Evolutionary conservation across 192 early-diverging fungal species (phyloP).

Genomic region (Umbelopsis isabellina): DNA sequence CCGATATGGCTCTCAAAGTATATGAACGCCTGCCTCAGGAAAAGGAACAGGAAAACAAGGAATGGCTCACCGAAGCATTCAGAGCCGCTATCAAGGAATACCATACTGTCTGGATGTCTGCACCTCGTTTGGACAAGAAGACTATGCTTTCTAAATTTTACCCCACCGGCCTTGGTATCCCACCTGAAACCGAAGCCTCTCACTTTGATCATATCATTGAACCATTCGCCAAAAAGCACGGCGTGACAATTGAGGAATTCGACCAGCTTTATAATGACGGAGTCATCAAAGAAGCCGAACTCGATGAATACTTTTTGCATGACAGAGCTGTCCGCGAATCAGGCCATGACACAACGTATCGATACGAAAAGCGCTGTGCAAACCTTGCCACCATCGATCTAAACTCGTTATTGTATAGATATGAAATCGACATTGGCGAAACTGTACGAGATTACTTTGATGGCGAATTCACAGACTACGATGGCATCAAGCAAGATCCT

Average conservation of each 20-base stretch:
- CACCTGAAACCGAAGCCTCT: constrained; percentile 93
- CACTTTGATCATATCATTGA: constrained; percentile 86
- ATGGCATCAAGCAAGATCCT: constrained; percentile 49
- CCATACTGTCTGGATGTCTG: constrained; percentile 85
- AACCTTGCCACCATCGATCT: constrained; percentile 92
- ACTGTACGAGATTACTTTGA: constrained; percentile 64
- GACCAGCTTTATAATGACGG: constrained; percentile 70
- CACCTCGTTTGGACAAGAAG: constrained; percentile 71
- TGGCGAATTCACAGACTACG: constrained; percentile 52
- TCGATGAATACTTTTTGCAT: constrained; percentile 96
- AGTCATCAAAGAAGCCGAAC: constrained; percentile 73
- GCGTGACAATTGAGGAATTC: constrained; percentile 74
- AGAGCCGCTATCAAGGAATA: constrained; percentile 90
- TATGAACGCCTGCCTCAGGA: constrained; percentile 59
- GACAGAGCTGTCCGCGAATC: constrained; percentile 96
- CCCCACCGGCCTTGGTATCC: constrained; percentile 90
- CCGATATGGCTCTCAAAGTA: constrained; percentile 90
- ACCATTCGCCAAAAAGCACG: constrained; percentile 73
- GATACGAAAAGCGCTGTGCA: constrained; percentile 89
- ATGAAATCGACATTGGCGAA: constrained; percentile 88
- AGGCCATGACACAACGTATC: constrained; percentile 95
- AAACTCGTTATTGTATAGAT: constrained; percentile 92
- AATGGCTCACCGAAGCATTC: constrained; percentile 72
- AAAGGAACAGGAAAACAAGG: constrained; percentile 55
- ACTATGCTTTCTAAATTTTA: constrained; percentile 85